A percentile compares a stretch with the other conserved stretches of the same genome.
These are phyloP conservation scores for Lasiodiplodia gonubiensis DNA, from an alignment of 2,329 filamentous ascomycete genomes.

Conservation along the genomic window DNA sequence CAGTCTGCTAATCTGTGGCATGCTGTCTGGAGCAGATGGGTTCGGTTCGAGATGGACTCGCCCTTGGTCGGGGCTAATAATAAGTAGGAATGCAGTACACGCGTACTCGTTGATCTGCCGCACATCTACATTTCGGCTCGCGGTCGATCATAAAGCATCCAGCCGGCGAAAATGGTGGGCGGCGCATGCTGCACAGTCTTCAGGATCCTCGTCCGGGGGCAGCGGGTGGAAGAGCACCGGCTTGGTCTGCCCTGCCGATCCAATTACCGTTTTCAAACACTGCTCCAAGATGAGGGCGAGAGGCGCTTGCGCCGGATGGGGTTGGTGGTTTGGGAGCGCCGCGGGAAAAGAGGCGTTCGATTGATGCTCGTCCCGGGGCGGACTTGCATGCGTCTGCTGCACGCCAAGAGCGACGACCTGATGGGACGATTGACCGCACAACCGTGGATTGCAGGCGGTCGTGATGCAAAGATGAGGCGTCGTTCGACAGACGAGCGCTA, in stretches of 20 bases:
- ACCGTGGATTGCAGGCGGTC: background rate
- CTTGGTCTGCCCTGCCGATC: conserved; percentile 24
- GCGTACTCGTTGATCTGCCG: conserved; percentile 18
- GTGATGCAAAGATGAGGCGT: background rate
- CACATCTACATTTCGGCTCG: conserved; percentile 22
- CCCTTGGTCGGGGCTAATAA: background rate
- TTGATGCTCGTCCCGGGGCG: conserved; percentile 8
- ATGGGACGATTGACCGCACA: background rate
- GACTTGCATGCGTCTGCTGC: conserved; percentile 18
- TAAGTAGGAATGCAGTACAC: conserved; percentile 10
- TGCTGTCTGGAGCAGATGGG: background rate
- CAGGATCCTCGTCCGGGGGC: conserved; percentile 10
- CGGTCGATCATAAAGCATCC: conserved; percentile 15
- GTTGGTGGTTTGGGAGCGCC: background rate
- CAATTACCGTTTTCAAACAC: conserved; percentile 24
- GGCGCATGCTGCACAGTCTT: conserved; percentile 9
- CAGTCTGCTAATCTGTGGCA: background rate
- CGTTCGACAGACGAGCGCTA: background rate
- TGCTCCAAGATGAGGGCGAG: background rate
- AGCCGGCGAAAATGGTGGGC: conserved; percentile 6
- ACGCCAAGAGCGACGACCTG: conserved; percentile 12
- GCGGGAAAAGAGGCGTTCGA: background rate
- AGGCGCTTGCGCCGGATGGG: background rate
- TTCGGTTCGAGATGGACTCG: background rate
- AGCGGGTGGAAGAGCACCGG: background rate